Evolutionary conservation across 805 yeast genomes (phyloP).

Genomic region (Ogataea parapolymorpha): DNA sequence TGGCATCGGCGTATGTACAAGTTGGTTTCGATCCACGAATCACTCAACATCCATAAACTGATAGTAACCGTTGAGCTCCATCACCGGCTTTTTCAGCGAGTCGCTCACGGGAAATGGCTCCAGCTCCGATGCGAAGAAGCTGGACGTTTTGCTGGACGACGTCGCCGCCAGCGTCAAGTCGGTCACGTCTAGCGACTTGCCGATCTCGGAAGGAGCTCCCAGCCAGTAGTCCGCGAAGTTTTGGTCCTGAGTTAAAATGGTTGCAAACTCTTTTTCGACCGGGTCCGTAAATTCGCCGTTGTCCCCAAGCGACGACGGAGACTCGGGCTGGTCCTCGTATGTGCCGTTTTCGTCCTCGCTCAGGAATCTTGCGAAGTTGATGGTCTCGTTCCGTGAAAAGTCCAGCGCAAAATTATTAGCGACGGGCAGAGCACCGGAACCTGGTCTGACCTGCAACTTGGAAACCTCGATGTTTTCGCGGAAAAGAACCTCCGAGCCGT

Average conservation of each 20-base stretch:
- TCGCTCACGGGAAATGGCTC: neutral
- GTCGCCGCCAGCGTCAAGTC: neutral
- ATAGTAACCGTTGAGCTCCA: neutral
- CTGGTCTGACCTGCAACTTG: neutral
- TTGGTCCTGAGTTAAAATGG: neutral
- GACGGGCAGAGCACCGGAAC: neutral
- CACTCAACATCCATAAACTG: constrained; percentile 5
- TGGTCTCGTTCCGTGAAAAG: neutral
- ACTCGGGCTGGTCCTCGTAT: constrained; percentile 5
- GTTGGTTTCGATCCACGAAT: neutral
- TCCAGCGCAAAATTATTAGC: neutral
- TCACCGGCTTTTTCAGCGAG: neutral
- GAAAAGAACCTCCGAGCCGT: neutral
- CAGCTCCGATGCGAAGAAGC: neutral
- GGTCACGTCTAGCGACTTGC: neutral
- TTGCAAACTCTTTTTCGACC: constrained; percentile 3
- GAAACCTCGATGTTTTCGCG: neutral
- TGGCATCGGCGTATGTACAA: constrained; percentile 4
- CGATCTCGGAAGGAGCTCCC: neutral
- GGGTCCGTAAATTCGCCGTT: constrained; percentile 1
- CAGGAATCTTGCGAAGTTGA: neutral
- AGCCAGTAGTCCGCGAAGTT: constrained; percentile 2
- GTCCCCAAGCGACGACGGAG: constrained; percentile 7
- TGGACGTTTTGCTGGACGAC: neutral
- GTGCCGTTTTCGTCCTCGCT: neutral